Evolutionary conservation across 306 rosid genomes (phyloP), one percentile per base, ranked within the genome.

Genomic region (Senna siamea): DNA sequence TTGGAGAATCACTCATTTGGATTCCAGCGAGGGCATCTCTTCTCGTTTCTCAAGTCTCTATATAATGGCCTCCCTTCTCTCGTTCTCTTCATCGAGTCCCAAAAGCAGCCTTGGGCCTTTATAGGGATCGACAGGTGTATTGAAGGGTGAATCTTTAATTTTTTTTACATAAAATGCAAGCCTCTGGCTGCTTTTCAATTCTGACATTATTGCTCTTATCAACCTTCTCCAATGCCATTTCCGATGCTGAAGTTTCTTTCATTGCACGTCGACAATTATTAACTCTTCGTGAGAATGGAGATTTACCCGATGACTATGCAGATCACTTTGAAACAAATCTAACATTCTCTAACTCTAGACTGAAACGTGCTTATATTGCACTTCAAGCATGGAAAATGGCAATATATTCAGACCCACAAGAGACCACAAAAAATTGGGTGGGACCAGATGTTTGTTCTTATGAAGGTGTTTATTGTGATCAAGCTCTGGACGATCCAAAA

Each of bases 361-460:
- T 91, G n/a, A 83, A 77, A 5, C 1, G 70, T 0, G 92, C 98
- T 9, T 93, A 83, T 46, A 79, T 91, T 13, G 98, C 87, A 2
- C 90, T 93, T 7, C 91, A 85, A 19, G 92, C 97, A 5, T 81
- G 86, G 89, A 91, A 89, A 57, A 46, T 9, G 0, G 85, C 93
- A 15, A 79, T 93, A 7, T 91, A 83, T 66, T 93, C 98, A 0
- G 98, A 93, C 70, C 97, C 96, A 4, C 26, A 64, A 0, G 77
- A 82, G 40, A 74, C 80, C 76, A 91, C 97, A 0, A 9, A 7
- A 0, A 82, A 91, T 67, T 93, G 97, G 98, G 89, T 50, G 0
- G 93, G 98, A 0, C 22, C 80, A 0, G 47, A 93, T 52, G 98
- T 93, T 50, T 91, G 98, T 35, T 79, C 87, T 5, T 93, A 91